These are phyloP conservation scores for Schoenoplectus tabernaemontani DNA, from an alignment of 202 grass and related monocot species.

Conservation along the genomic window DNA sequence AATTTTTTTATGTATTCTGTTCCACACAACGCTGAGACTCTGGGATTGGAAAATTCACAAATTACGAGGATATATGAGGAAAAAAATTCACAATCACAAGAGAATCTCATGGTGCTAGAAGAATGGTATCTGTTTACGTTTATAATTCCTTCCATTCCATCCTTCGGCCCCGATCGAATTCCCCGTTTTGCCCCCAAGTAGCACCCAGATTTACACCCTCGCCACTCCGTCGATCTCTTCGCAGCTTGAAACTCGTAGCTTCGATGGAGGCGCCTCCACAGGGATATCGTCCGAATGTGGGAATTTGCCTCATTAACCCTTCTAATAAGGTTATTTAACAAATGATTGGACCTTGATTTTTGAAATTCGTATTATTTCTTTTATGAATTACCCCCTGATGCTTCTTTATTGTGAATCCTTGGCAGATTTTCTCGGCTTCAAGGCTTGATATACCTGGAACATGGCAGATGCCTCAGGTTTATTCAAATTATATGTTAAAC, in stretches of 20 bases:
- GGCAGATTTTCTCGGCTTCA: constrained; percentile 73
- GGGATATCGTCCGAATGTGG: constrained; percentile 75
- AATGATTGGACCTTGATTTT: not conserved
- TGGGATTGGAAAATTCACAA: too few relatives aligned
- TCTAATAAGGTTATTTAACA: constrained; percentile 46
- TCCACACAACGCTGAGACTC: not conserved
- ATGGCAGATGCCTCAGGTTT: constrained; percentile 98
- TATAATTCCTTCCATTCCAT: constrained; percentile 17
- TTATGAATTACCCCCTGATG: not conserved
- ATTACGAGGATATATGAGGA: not conserved
- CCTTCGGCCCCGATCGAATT: not conserved
- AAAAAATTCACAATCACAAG: not conserved
- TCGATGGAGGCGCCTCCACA: constrained; percentile 60
- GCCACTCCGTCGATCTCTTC: constrained; percentile 14
- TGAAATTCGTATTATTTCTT: not conserved
- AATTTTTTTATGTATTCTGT: not conserved
- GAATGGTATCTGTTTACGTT: not conserved
- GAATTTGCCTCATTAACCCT: constrained; percentile 77
- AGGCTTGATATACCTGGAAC: constrained; percentile 71
- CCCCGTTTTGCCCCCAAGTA: not conserved
- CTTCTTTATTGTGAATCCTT: not conserved
- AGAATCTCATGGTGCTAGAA: not conserved
- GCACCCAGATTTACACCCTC: not conserved
- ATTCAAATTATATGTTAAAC: not conserved
- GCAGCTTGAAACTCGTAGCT: not conserved